These are phyloP conservation scores for Globisporangium nunn DNA, from an alignment of 352 stramenopile species.

Conservation along the genomic window DNA sequence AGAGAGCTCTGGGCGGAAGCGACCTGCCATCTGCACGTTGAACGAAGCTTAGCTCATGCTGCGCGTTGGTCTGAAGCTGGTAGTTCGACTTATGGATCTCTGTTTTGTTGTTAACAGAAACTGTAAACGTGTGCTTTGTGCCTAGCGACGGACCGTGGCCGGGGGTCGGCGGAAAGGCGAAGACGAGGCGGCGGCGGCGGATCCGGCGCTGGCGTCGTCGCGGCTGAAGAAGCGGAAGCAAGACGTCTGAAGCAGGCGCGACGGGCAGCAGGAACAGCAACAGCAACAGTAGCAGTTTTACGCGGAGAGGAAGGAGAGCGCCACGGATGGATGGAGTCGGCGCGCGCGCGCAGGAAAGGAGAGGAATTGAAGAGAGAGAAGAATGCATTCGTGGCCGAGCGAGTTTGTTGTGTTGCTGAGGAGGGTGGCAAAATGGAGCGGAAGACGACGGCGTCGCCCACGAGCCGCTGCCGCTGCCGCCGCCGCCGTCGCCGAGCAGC, in stretches of 20 bases:
- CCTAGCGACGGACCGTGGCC: constrained; percentile 74
- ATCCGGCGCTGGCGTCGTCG: constrained; percentile 23
- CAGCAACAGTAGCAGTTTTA: constrained; percentile 8
- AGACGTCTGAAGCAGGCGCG: constrained; percentile 26
- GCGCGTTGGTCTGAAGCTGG: constrained; percentile 21
- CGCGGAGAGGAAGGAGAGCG: not conserved
- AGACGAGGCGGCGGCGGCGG: constrained; percentile 29
- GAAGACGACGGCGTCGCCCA: no score
- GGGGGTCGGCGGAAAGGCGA: constrained; percentile 66
- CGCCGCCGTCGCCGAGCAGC: no score
- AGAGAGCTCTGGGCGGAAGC: not conserved
- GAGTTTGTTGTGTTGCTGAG: not conserved
- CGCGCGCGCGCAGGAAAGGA: constrained; percentile 13
- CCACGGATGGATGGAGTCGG: not conserved
- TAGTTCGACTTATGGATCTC: constrained; percentile 83
- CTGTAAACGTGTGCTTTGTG: constrained; percentile 84
- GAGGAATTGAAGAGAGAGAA: constrained; percentile 7
- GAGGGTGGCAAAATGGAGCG: no score
- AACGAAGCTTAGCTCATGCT: not conserved
- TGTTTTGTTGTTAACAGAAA: constrained; percentile 89
- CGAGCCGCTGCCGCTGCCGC: no score
- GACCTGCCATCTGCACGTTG: no score
- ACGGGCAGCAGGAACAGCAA: not conserved
- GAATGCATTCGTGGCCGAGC: constrained; percentile 8
- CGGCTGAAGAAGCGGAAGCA: constrained; percentile 80